phyloP scores from a whole-genome alignment of 768 basidiomycete genomes.

The Russula sp. region DNA sequence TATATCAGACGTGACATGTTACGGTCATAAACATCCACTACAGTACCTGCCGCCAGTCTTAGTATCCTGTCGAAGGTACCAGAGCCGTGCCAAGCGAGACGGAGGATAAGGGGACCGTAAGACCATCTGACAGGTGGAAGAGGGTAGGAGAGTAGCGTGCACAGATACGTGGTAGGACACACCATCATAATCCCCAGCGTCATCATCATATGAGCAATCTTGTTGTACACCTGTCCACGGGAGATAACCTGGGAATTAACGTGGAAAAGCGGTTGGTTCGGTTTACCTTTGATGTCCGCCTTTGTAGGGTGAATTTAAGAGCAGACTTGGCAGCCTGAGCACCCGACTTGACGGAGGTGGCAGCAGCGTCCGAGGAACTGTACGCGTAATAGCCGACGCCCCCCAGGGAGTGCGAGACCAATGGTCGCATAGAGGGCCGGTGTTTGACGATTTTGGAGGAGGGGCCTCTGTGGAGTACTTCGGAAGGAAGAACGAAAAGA shows the following conservation, averaged over 20 bases:
- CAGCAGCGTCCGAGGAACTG: constrained; percentile 48
- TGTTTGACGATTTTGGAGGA: constrained; percentile 50
- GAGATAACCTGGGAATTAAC: neutral
- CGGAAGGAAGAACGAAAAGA: constrained; percentile 48
- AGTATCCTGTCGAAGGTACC: constrained; percentile 83
- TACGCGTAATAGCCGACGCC: constrained; percentile 65
- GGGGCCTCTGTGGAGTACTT: constrained; percentile 56
- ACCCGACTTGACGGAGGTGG: constrained; percentile 57
- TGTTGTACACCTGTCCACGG: constrained; percentile 76
- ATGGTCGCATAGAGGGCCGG: constrained; percentile 57
- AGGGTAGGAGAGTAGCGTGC: constrained; percentile 24
- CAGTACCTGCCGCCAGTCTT: constrained; percentile 79
- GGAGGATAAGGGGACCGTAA: constrained; percentile 81
- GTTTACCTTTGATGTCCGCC: constrained; percentile 77
- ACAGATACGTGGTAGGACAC: constrained; percentile 30
- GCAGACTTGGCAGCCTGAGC: constrained; percentile 60
- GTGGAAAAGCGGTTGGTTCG: constrained; percentile 5
- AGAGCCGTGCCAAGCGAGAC: constrained; percentile 92
- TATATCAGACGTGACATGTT: constrained; percentile 21
- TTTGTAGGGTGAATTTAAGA: constrained; percentile 67
- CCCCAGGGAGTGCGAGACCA: constrained; percentile 54
- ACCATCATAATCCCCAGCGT: constrained; percentile 81
- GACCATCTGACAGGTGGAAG: constrained; percentile 64
- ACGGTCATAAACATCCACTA: constrained; percentile 32
- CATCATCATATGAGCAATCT: constrained; percentile 77